Evolutionary conservation across 345 rosid genomes (phyloP).

Genomic region (Hevea brasiliensis): DNA sequence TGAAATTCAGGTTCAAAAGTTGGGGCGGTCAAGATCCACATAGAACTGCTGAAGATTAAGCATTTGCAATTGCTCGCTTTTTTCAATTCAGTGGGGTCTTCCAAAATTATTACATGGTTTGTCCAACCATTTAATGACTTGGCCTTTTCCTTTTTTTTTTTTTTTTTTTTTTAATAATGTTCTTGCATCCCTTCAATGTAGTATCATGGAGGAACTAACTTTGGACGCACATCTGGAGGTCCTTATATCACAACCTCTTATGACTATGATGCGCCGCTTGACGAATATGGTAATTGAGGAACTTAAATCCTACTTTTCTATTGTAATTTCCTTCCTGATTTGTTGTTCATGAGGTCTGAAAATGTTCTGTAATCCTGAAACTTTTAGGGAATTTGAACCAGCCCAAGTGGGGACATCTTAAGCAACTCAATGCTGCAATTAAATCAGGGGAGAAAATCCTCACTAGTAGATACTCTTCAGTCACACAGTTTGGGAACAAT

Average conservation of each 20-base stretch:
- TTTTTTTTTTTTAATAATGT: not conserved
- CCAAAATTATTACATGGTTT: conserved; percentile 24
- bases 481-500: not conserved
- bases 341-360: no score
- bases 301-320: no score
- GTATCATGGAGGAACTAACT: conserved; percentile 29
- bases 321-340: no score
- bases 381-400: conserved; percentile 12
- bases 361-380: not conserved
- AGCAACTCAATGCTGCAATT: conserved; percentile 16
- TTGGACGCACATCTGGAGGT: conserved; percentile 27
- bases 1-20: conserved; percentile 21
- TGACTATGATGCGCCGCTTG: conserved; percentile 17
- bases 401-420: conserved; percentile 19
- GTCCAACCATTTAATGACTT: conserved; percentile 19
- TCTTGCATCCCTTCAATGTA: not conserved
- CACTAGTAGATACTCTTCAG: not conserved
- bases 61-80: conserved; percentile 22
- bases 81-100: conserved; percentile 17
- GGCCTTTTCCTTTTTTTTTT: conserved; percentile 1
- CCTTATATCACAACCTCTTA: conserved; percentile 21
- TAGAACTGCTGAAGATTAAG: conserved; percentile 24
- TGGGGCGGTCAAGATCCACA: conserved; percentile 19
- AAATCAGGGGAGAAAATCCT: conserved; percentile 10
- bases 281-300: conserved; percentile 14